phyloP scores from a whole-genome alignment of 345 rosid species.

The Turritis glabra region DNA sequence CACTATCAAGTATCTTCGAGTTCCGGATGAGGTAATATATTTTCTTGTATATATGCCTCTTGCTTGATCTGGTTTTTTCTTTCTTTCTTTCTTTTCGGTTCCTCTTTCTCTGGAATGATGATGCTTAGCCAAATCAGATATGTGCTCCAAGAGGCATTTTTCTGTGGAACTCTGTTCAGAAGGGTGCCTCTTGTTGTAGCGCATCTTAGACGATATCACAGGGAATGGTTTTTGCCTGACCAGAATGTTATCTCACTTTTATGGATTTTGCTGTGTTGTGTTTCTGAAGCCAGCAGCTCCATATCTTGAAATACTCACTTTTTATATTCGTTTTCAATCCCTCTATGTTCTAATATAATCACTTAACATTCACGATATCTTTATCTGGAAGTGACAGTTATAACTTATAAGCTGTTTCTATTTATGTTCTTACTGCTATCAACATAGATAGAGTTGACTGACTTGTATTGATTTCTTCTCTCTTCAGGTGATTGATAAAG shows the following conservation, averaged over 20 bases:
- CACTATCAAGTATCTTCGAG: conserved; percentile 96
- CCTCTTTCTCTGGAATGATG: conserved; percentile 35
- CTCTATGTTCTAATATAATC: neutral
- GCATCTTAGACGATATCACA: conserved; percentile 37
- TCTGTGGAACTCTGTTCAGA: neutral
- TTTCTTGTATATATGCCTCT: neutral
- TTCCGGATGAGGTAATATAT: conserved; percentile 88
- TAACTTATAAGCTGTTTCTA: neutral
- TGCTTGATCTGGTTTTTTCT: neutral
- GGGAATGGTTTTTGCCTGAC: conserved; percentile 44
- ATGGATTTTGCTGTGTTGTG: neutral
- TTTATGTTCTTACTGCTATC: neutral
- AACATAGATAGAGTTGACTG: neutral
- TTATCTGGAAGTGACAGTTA: neutral
- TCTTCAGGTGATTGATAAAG: conserved; percentile 41
- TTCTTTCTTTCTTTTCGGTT: neutral
- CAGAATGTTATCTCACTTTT: conserved; percentile 22
- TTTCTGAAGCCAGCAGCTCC: neutral
- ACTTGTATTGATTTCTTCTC: neutral
- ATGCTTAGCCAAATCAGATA: conserved; percentile 45
- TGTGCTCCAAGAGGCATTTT: conserved; percentile 36
- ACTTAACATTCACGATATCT: neutral
- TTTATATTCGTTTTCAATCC: neutral
- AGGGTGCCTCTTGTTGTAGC: conserved; percentile 35
- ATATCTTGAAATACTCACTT: neutral